Evolutionary conservation across 352 stramenopile genomes (phyloP).

Genomic region (Saprolegnia diclina): DNA sequence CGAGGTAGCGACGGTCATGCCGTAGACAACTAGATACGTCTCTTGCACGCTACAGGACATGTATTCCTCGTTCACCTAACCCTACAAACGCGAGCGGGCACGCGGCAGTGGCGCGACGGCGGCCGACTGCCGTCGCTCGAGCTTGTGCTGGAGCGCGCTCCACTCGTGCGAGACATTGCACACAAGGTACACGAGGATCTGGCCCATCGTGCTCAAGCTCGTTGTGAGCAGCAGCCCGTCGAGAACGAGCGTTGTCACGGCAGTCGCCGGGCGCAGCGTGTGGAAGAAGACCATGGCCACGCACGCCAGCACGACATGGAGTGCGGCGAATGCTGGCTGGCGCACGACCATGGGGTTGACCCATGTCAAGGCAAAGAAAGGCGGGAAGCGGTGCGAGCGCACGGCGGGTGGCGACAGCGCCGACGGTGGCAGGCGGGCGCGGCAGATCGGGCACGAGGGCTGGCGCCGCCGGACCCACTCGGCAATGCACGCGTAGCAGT

Average conservation of each 20-base stretch:
- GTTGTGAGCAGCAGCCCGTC: background rate
- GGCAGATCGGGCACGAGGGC: slow-evolving; percentile 23
- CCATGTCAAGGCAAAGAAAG: background rate
- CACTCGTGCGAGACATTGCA: background rate
- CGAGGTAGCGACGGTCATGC: background rate
- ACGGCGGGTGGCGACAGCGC: background rate
- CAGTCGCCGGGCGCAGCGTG: background rate
- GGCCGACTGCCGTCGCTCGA: background rate
- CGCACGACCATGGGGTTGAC: background rate
- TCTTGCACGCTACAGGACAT: slow-evolving; percentile 21
- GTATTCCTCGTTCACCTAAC: slow-evolving; percentile 15
- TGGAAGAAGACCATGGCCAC: background rate
- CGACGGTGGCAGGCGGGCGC: background rate
- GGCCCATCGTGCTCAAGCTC: slow-evolving; percentile 12
- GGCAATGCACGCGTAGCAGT: slow-evolving; percentile 11
- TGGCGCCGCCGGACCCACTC: background rate
- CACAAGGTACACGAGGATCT: background rate
- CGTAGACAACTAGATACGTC: background rate
- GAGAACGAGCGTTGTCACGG: background rate
- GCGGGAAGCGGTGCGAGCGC: background rate
- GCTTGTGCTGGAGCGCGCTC: background rate
- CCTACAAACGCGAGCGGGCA: slow-evolving; percentile 27
- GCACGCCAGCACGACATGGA: background rate
- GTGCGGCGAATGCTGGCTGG: background rate
- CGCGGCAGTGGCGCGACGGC: background rate